These are phyloP conservation scores for Talaromyces sp. DNA, from an alignment of 2,329 filamentous ascomycete genomes.

Conservation along the genomic window DNA sequence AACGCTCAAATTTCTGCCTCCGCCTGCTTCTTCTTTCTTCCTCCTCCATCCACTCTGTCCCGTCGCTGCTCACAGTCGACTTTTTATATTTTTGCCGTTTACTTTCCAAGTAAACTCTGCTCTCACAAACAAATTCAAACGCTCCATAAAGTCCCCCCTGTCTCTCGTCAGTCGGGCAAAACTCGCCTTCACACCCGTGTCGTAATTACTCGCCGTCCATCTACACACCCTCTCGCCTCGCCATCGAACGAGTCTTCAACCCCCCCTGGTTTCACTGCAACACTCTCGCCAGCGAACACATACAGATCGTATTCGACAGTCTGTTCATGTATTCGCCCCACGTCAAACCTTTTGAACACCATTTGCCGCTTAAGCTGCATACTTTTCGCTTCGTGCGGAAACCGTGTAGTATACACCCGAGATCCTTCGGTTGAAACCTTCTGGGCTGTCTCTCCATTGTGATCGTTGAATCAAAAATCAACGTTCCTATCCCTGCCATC, in stretches of 20 bases:
- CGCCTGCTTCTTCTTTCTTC: not conserved
- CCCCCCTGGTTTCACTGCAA: conserved; percentile 1
- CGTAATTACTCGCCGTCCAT: not conserved
- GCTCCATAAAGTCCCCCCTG: not conserved
- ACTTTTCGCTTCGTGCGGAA: conserved; percentile 93
- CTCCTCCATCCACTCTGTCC: conserved; percentile 7
- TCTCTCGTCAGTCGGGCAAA: not conserved
- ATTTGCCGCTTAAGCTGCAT: conserved; percentile 91
- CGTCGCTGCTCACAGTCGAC: conserved; percentile 6
- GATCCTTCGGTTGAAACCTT: conserved; percentile 77
- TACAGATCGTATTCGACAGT: conserved; percentile 28
- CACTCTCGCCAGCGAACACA: conserved; percentile 29
- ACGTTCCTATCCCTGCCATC: conserved; percentile 11
- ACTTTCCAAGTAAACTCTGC: not conserved
- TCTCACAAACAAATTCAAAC: not conserved
- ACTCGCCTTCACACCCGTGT: not conserved
- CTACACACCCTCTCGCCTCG: not conserved
- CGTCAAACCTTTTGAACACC: conserved; percentile 89
- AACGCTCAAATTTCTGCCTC: not conserved
- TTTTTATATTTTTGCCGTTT: not conserved
- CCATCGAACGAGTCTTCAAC: not conserved
- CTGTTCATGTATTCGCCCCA: conserved; percentile 99
- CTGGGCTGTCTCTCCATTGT: conserved; percentile 23
- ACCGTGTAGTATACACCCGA: conserved; percentile 83
- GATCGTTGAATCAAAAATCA: conserved; percentile 35